phyloP scores from a whole-genome alignment of 2,329 filamentous ascomycete genomes.

The Ascochyta clinopodiicola region DNA sequence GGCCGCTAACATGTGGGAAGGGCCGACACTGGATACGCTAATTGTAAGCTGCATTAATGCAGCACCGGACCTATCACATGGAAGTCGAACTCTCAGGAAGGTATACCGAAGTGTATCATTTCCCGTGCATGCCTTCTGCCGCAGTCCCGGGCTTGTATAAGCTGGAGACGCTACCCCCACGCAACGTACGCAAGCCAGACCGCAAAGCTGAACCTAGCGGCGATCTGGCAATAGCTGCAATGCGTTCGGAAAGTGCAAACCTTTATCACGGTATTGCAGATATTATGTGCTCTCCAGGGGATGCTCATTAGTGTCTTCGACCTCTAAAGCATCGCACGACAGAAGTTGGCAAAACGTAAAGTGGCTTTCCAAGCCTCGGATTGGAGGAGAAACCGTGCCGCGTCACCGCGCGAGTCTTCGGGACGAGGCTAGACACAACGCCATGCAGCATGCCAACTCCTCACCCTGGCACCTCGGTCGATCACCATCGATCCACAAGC shows the following conservation, averaged over 20 bases:
- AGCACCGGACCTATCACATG: neutral
- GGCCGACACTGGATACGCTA: conserved; percentile 6
- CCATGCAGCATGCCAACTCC: conserved; percentile 12
- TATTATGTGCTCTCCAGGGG: neutral
- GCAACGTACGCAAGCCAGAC: conserved; percentile 12
- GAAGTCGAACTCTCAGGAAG: conserved; percentile 2
- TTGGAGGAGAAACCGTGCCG: conserved; percentile 17
- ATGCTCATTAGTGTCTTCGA: neutral
- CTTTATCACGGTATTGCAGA: neutral
- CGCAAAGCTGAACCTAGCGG: conserved; percentile 10
- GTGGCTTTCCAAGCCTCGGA: conserved; percentile 1
- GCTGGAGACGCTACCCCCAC: conserved; percentile 13
- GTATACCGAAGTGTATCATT: conserved; percentile 6
- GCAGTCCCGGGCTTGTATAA: conserved; percentile 12
- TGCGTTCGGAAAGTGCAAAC: neutral
- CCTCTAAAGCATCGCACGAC: conserved; percentile 10
- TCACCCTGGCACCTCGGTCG: conserved; percentile 23
- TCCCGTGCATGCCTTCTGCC: neutral
- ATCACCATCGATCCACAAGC: conserved; percentile 18
- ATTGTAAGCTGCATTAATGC: conserved; percentile 4
- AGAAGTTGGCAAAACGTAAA: conserved; percentile 1
- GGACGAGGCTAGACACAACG: conserved; percentile 12
- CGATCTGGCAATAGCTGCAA: conserved; percentile 15
- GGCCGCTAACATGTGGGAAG: neutral
- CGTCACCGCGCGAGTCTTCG: neutral